A percentile compares a stretch with the other conserved stretches of the same genome.
Conservation (phyloP, 2,329 filamentous ascomycete genomes). For the Blumeria graminis region DNA sequence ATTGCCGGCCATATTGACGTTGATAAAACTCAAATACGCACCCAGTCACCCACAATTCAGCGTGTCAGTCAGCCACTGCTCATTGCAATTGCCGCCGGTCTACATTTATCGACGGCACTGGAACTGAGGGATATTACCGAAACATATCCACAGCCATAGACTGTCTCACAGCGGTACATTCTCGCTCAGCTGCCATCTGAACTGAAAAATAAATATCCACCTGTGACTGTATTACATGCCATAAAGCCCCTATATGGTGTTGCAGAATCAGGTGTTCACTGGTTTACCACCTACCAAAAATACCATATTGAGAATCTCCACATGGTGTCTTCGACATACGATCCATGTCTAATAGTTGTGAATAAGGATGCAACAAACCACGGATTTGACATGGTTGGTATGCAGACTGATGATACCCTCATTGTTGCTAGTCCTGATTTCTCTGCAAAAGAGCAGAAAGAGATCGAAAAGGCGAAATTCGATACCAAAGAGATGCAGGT, state of each 20-base stretch:
- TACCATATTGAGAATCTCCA: background rate
- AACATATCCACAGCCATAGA: background rate
- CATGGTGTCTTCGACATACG: conserved; percentile 1
- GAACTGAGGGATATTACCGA: background rate
- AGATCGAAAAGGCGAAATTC: too few relatives aligned
- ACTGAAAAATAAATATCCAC: background rate
- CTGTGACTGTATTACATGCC: background rate
- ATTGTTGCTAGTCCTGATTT: too few relatives aligned
- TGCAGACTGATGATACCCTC: too few relatives aligned
- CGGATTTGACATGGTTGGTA: too few relatives aligned
- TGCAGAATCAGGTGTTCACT: background rate
- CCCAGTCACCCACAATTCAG: too few relatives aligned
- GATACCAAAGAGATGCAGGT: too few relatives aligned
- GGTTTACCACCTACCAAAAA: background rate
- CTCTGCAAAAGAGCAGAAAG: too few relatives aligned
- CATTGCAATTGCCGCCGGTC: background rate
- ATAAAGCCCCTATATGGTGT: background rate
- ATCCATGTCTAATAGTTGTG: conserved; percentile 1
- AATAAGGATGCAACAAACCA: too few relatives aligned
- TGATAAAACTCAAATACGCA: too few relatives aligned
- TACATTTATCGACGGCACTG: background rate
- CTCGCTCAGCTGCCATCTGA: background rate
- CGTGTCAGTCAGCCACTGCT: background rate
- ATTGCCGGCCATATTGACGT: too few relatives aligned
- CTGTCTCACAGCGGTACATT: background rate